Evolutionary conservation across 169 alveolate genomes (phyloP), one percentile per base, ranked within the genome.

Genomic region (Babesia caballi): DNA sequence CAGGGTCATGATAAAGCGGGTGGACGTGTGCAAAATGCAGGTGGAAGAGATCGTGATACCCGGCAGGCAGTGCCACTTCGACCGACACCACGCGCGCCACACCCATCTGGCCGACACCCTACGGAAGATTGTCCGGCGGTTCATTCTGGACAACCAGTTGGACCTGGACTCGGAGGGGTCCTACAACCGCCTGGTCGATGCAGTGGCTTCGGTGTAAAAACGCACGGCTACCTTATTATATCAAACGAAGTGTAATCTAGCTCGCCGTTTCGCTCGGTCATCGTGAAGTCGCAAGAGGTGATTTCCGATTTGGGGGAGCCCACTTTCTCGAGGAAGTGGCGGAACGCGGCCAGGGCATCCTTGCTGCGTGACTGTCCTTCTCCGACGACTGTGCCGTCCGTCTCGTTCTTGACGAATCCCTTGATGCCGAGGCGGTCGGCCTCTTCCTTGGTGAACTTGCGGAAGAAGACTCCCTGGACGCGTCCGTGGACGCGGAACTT

Each of bases 241-340:
- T 52, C 71, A 50, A 77, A 77, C 17, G 73, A 51, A 28, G 14
- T 49, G 66, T 77, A 77, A 8, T 61, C 68, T 9, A 40, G 60
- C 25, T 42, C 44, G 23, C 78, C 82, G 4, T 33, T 21, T 28
- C 67, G 66, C 36, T 75, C 72, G 33, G 54, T 77, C 61, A 70
- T 49, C 47, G 83, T 66, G 78, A 86, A 78, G 27, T 75, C 59
- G 63, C 92, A 86, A 36, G 84, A 75, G 32, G 54, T 57, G 12
- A 86, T 83, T 66, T 72, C 78, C 2, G 92, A 86, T 11, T 83
- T 83, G 0, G 92, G 92, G 33, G 90, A 83, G 7, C 92, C 92
- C 23, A 82, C 73, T 50, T 66, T 56, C 40, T 75, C 78, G 23
- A 86, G 69, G 42, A 86, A 86, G 32, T 82, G 84, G 30, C 63